Conservation (phyloP, 306 rosid species). For the Hippophae tibetana region DNA sequence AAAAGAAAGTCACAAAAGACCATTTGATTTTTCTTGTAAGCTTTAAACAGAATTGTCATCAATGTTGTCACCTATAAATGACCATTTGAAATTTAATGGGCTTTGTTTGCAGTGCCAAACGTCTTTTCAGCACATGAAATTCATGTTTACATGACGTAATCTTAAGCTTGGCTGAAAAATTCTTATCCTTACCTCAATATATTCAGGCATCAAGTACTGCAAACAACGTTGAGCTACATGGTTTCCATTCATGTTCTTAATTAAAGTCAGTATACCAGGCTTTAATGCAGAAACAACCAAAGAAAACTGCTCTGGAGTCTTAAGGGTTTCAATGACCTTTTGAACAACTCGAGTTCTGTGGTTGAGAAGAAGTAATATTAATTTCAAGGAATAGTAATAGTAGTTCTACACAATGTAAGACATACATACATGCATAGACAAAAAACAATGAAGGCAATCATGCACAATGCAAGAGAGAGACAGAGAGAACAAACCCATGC, state of each 20-base stretch:
- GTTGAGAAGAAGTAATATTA: conserved; percentile 10
- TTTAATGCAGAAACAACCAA: conserved; percentile 40
- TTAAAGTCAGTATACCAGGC: conserved; percentile 34
- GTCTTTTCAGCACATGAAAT: conserved; percentile 7
- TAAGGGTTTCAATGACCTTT: conserved; percentile 53
- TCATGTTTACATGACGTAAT: not conserved
- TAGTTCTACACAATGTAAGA: not conserved
- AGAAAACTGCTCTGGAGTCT: conserved; percentile 34
- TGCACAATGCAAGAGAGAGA: conserved; percentile 4
- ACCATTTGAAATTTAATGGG: not conserved
- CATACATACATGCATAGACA: not conserved
- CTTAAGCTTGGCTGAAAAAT: not conserved
- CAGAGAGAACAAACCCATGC: conserved; percentile 44
- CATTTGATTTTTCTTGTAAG: too few species aligned
- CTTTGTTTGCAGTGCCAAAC: conserved; percentile 5
- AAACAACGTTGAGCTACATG: conserved; percentile 56
- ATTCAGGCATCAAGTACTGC: conserved; percentile 30
- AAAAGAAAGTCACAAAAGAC: too few species aligned
- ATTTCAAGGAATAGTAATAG: not conserved
- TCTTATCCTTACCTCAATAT: conserved; percentile 29
- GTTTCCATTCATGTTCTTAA: conserved; percentile 44
- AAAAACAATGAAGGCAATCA: not conserved
- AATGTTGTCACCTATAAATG: not conserved
- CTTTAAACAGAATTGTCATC: not conserved
- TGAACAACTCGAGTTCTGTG: conserved; percentile 56